Percentiles rank a stretch among this genome's conserved stretches.
phyloP scores from a whole-genome alignment of 257 asterid genomes.

The Solanum tarapatanum region DNA sequence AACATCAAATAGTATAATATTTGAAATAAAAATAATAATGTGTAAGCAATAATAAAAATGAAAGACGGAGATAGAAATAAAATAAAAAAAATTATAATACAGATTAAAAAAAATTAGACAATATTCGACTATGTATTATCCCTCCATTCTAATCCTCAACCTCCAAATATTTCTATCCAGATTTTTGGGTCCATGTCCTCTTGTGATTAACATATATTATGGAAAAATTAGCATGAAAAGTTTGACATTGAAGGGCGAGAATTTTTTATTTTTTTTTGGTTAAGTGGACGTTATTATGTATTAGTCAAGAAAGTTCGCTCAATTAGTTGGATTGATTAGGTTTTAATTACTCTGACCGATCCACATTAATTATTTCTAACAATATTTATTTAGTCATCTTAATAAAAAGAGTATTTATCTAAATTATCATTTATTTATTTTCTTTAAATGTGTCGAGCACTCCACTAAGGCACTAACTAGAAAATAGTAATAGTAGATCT shows the following conservation, averaged over 20 bases:
- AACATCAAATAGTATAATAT: too few species aligned
- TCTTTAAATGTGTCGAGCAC: neutral
- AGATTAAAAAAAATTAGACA: too few species aligned
- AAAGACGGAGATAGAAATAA: fast-evolving
- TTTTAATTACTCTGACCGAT: neutral
- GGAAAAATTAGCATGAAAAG: neutral
- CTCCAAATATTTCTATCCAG: too few species aligned
- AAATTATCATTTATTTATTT: neutral
- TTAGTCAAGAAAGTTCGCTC: neutral
- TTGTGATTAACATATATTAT: neutral
- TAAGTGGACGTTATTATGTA: neutral
- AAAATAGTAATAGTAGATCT: neutral
- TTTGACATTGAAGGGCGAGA: neutral
- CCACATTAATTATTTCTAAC: neutral
- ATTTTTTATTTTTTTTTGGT: neutral
- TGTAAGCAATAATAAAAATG: neutral
- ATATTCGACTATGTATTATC: neutral
- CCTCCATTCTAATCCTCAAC: too few species aligned
- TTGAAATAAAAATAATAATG: too few species aligned
- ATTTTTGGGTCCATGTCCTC: neutral
- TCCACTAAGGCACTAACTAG: neutral
- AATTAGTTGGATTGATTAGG: neutral
- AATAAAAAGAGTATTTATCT: neutral
- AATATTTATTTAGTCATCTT: neutral
- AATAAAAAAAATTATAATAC: too few species aligned